Conservation (phyloP, 2,329 filamentous ascomycete genomes). For the Trichophyton schoenleinii region DNA sequence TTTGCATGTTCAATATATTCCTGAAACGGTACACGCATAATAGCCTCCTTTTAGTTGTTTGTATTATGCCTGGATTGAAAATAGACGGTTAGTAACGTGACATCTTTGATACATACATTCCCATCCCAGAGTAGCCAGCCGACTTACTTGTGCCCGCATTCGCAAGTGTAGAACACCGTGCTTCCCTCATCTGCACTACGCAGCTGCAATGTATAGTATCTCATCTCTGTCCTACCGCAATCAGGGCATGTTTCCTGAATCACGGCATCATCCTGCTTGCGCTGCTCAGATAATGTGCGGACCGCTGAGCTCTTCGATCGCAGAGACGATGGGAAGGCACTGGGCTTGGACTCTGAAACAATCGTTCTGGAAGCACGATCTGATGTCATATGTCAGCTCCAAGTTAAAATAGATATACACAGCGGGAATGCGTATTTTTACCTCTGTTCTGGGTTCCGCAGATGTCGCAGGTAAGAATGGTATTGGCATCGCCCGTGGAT, state of each 20-base stretch:
- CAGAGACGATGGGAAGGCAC: constrained; percentile 80
- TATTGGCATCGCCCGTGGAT: constrained; percentile 62
- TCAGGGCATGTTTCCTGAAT: constrained; percentile 61
- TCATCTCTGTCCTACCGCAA: constrained; percentile 71
- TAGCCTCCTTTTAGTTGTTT: constrained; percentile 16
- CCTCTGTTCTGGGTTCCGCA: constrained; percentile 78
- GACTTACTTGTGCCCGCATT: constrained; percentile 65
- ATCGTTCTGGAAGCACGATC: constrained; percentile 66
- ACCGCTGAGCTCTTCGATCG: constrained; percentile 77
- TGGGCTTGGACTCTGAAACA: constrained; percentile 71
- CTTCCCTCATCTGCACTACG: constrained; percentile 82
- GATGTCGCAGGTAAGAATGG: constrained; percentile 67
- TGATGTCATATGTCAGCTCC: constrained; percentile 20
- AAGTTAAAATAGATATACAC: not conserved
- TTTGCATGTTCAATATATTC: not conserved
- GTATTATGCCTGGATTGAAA: constrained; percentile 18
- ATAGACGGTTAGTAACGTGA: not conserved
- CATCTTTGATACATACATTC: constrained; percentile 15
- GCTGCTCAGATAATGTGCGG: constrained; percentile 65
- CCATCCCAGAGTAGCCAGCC: constrained; percentile 7
- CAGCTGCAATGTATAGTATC: constrained; percentile 71
- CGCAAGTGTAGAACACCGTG: constrained; percentile 70
- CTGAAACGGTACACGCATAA: not conserved
- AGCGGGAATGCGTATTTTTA: constrained; percentile 23
- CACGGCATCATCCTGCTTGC: constrained; percentile 59